These are phyloP conservation scores for Coniella lustricola DNA, from an alignment of 2,329 filamentous ascomycete species.

Conservation along the genomic window DNA sequence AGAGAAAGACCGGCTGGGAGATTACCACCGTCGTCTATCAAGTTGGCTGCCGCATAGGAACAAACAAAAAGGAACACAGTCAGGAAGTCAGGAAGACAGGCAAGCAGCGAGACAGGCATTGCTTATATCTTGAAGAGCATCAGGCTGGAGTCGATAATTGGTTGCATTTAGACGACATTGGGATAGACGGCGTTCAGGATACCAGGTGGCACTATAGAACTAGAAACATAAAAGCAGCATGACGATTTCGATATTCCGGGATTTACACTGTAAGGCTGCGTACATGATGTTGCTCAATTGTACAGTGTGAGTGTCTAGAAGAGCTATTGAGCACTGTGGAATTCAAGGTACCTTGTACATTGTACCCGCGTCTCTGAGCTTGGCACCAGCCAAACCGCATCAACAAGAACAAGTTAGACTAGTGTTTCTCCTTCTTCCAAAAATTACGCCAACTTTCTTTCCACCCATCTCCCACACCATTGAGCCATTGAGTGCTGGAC, in stretches of 20 bases:
- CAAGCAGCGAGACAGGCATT: background rate
- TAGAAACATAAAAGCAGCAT: background rate
- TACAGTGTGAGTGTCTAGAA: no score
- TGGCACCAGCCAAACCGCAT: no score
- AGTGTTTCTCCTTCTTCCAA: background rate
- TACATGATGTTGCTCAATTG: no score
- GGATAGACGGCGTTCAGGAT: constrained; percentile 8
- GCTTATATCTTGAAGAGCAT: no score
- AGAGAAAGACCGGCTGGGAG: constrained; percentile 4
- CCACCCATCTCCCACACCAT: constrained; percentile 9
- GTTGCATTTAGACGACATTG: no score
- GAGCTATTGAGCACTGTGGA: no score
- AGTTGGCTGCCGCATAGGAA: constrained; percentile 2
- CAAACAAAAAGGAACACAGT: background rate
- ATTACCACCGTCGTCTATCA: constrained; percentile 3
- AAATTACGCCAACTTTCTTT: constrained; percentile 4
- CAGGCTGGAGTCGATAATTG: no score
- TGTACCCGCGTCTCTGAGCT: no score
- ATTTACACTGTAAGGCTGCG: background rate
- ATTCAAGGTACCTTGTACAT: no score
- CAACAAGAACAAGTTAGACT: background rate
- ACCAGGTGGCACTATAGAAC: background rate
- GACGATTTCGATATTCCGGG: background rate
- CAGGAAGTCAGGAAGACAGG: background rate
- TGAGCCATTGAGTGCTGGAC: constrained; percentile 28